Evolutionary conservation across 352 stramenopile species (phyloP).

Genomic region (Pythium dissotocum): DNA sequence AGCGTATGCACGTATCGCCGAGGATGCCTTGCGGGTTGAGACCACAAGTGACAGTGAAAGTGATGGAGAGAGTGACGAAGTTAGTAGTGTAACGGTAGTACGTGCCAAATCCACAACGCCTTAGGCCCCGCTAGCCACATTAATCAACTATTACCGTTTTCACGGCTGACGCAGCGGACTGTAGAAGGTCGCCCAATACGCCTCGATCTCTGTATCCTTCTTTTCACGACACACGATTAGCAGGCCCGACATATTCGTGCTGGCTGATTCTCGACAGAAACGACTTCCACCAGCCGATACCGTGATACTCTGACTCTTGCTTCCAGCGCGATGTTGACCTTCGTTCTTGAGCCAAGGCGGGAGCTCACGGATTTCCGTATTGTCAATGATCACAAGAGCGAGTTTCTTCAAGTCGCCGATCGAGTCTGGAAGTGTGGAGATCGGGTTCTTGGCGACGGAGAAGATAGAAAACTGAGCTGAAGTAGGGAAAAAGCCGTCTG

Average conservation of each 20-base stretch:
- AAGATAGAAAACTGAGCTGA: conserved; percentile 13
- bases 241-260: neutral
- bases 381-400: conserved; percentile 21
- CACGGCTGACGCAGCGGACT: neutral
- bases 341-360: conserved; percentile 19
- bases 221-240: conserved; percentile 19
- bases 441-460: conserved; percentile 18
- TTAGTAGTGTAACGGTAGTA: neutral
- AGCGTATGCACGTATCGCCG: neutral
- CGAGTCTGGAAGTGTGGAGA: neutral
- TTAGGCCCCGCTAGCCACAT: neutral
- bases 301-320: conserved; percentile 4
- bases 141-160: neutral
- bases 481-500: conserved; percentile 8
- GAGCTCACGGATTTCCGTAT: conserved; percentile 17
- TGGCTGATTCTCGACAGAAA: conserved; percentile 2
- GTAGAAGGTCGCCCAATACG: conserved; percentile 8
- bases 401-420: conserved; percentile 10
- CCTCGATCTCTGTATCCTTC: conserved; percentile 18
- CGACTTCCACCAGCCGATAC: conserved; percentile 21
- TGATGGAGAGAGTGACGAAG: neutral
- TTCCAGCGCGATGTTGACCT: neutral
- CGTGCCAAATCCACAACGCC: too few relatives aligned
- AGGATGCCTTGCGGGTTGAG: neutral
- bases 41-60: neutral